These are phyloP conservation scores for Chlorella sp. DNA, from an alignment of 139 green algal genomes.

Conservation along the genomic window DNA sequence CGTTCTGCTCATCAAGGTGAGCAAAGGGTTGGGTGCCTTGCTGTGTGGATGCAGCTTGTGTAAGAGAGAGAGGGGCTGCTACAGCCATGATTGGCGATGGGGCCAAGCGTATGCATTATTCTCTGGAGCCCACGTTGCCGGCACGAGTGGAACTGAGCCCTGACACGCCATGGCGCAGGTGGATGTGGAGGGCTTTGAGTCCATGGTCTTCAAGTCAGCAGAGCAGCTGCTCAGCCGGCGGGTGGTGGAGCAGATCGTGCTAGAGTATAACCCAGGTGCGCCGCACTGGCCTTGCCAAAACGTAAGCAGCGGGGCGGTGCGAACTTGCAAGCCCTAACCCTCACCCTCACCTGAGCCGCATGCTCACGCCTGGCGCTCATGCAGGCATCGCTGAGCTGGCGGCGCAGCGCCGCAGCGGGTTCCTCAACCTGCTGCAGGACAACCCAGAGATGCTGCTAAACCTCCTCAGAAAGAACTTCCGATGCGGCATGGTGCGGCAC, in stretches of 20 bases:
- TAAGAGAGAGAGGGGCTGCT: too few species aligned
- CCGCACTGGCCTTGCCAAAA: neutral
- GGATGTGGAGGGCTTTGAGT: constrained; percentile 72
- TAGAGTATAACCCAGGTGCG: constrained; percentile 58
- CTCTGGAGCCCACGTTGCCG: neutral
- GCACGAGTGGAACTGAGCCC: neutral
- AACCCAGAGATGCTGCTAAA: neutral
- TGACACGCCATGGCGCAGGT: constrained; percentile 24
- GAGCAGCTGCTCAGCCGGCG: neutral
- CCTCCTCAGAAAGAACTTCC: too few species aligned
- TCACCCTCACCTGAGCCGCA: neutral
- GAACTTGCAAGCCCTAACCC: neutral
- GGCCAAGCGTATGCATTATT: neutral
- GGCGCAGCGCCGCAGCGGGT: neutral
- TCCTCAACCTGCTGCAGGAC: neutral
- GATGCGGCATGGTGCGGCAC: neutral
- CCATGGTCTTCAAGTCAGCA: constrained; percentile 24
- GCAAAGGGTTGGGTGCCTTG: neutral
- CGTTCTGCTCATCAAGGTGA: constrained; percentile 18
- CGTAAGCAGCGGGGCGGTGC: neutral
- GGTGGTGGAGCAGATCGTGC: constrained; percentile 34
- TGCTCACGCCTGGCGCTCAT: neutral
- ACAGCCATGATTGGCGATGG: too few species aligned
- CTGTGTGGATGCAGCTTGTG: neutral
- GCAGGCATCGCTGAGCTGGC: neutral